Percentiles rank a stretch among this genome's conserved stretches.
Conservation (phyloP, 306 rosid genomes). For the peach (Prunus persica) region Prunus_persica_NCBIv2 NC_034013.1:12173501-12174000, state of each 20-base stretch:
- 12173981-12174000: slow-evolving; percentile 75
- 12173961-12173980: slow-evolving; percentile 65
- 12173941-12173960: not conserved
- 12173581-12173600: slow-evolving; percentile 56
- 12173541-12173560: slow-evolving; percentile 28
- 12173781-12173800: not conserved
- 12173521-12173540: slow-evolving; percentile 40
- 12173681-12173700: not conserved
- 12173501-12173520: slow-evolving; percentile 34
- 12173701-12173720: no score
- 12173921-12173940: not conserved
- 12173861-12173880: not conserved
- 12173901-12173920: not conserved
- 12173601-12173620: not conserved
- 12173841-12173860: not conserved
- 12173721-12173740: not conserved
- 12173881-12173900: not conserved
- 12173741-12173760: not conserved
- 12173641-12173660: not conserved
- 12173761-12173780: not conserved
- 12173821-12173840: not conserved
- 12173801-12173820: not conserved
- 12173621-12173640: not conserved
- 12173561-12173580: slow-evolving; percentile 12
- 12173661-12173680: not conserved